These are phyloP conservation scores for Penicillium sp. DNA, from an alignment of 2,329 filamentous ascomycete species.

Conservation along the genomic window DNA sequence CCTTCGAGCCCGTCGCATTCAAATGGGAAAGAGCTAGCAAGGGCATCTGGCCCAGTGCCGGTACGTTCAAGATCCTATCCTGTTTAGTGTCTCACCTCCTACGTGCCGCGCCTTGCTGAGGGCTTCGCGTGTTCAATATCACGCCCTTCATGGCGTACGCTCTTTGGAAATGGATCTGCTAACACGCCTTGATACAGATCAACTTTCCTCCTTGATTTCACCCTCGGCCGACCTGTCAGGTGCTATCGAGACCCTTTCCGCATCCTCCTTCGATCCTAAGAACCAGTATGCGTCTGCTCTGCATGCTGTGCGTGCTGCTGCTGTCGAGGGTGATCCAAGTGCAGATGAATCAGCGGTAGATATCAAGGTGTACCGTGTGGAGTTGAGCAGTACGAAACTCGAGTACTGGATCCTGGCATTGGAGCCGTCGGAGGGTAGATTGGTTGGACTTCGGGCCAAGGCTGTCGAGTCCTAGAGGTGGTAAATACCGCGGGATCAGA, in stretches of 20 bases:
- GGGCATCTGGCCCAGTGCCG: constrained; percentile 34
- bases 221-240: constrained; percentile 26
- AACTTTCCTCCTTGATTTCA: constrained; percentile 64
- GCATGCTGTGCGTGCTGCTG: constrained; percentile 52
- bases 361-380: constrained; percentile 70
- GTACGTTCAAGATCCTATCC: constrained; percentile 22
- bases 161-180: constrained; percentile 2
- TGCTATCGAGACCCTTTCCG: constrained; percentile 59
- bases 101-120: not conserved
- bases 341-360: constrained; percentile 44
- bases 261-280: constrained; percentile 66
- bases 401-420: constrained; percentile 78
- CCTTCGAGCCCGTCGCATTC: constrained; percentile 72
- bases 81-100: not conserved
- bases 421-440: constrained; percentile 53
- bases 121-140: not conserved
- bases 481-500: not conserved
- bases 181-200: constrained; percentile 46
- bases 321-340: constrained; percentile 35
- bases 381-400: constrained; percentile 57
- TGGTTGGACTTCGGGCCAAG: constrained; percentile 75
- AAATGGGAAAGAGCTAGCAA: constrained; percentile 46
- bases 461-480: constrained; percentile 63
- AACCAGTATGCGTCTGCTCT: constrained; percentile 58
- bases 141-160: constrained; percentile 4